Base-by-base conservation (phyloP, 2,329 filamentous ascomycete genomes). In the Didymella lethalis region DNA sequence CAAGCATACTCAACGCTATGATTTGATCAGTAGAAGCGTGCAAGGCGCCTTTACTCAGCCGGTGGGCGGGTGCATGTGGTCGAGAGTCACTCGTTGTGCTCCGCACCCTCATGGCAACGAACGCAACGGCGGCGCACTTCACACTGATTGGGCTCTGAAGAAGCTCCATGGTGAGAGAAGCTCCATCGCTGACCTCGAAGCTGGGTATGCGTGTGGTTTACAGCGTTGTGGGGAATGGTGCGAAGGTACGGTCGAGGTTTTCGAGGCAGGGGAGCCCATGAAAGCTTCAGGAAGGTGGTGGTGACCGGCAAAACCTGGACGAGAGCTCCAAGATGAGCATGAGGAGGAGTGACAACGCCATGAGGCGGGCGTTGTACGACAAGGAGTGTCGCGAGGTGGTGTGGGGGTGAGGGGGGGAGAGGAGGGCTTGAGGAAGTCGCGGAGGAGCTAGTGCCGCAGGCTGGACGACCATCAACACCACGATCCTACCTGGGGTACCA, bases 401-500 rank as follows among this genome's bases (percentile, higher is more conserved):
- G 32, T 26, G 41, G 34, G 48, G 47, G 29, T 26, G 36, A 32
- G 31, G 12, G 16, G 14, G 31, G 25, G 44, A 26, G 18, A 10
- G 14, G 20, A 18, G 29, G 43, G 44, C 18, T 36, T 16, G 29
- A 48, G 49, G 44, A 48, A 48, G 44, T 23, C 16, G 48, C 29
- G 44, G 34, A 29, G 32, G 8, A 57, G 43, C 54, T 58, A 58
- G 55, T 38, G 55, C 55, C 54, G 43, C 52, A 44, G 29, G 48
- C 14, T 45, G 4, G 26, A 29, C 32, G 41, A 38, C n/a, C 12
- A 23, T 40, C 48, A 48, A 2, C 44, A 45, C 48, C 44, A 40
- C 18, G 20, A 25, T n/a, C 16, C 7, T 2, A n/a, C 36, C n/a
- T 16, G 32, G 11, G 3, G 2, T 36, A 16, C 31, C 0, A 26